These are phyloP conservation scores for Globisporangium spiculum DNA, from an alignment of 352 stramenopile species.

Conservation along the genomic window DNA sequence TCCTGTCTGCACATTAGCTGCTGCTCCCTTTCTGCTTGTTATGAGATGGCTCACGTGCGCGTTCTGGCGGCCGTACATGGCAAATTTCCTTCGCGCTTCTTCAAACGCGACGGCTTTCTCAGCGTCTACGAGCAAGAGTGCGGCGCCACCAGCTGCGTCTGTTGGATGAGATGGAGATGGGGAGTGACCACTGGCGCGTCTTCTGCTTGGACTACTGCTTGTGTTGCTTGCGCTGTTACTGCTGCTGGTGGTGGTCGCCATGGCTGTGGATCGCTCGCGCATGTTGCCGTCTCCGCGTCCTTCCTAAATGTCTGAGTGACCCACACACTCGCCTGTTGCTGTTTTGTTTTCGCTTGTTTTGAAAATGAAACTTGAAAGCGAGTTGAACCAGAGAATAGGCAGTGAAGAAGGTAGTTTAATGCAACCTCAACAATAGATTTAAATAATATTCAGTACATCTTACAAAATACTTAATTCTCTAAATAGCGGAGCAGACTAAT, in stretches of 20 bases:
- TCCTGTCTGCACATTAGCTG: background rate
- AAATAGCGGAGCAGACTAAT: background rate
- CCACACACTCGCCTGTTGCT: background rate
- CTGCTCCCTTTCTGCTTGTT: slow-evolving; percentile 18
- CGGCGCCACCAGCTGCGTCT: background rate
- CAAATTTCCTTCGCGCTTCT: slow-evolving; percentile 38
- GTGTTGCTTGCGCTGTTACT: background rate
- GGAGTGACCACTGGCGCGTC: background rate
- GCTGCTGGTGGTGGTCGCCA: background rate
- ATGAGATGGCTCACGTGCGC: slow-evolving; percentile 36
- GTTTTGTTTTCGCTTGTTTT: background rate
- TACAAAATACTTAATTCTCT: background rate
- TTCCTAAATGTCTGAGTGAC: background rate
- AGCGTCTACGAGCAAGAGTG: background rate
- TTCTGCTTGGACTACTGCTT: background rate
- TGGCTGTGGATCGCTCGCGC: background rate
- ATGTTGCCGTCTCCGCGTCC: background rate
- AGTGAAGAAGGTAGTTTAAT: too few relatives aligned
- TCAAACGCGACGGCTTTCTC: slow-evolving; percentile 16
- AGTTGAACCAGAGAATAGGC: background rate
- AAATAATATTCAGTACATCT: background rate
- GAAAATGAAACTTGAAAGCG: background rate
- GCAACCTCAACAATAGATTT: too few relatives aligned
- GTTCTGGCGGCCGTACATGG: slow-evolving; percentile 47
- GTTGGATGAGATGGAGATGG: background rate